A percentile compares a stretch with the other conserved stretches of the same genome.
phyloP scores from a whole-genome alignment of 345 rosid genomes.

The Heritiera littoralis region DNA sequence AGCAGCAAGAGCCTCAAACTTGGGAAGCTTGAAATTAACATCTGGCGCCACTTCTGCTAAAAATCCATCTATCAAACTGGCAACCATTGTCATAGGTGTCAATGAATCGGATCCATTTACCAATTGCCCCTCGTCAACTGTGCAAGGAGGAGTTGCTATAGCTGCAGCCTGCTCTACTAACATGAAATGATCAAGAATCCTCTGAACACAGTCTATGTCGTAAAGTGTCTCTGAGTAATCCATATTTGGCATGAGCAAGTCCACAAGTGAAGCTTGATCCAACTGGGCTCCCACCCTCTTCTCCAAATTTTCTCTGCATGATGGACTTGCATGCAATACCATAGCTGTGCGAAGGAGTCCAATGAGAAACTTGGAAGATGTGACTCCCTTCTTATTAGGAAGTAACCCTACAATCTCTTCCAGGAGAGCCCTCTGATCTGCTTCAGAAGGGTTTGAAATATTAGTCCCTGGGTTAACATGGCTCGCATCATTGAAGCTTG shows the following conservation, averaged over 20 bases:
- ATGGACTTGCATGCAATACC: slow-evolving; percentile 52
- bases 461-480: slow-evolving; percentile 24
- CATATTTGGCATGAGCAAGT: slow-evolving; percentile 61
- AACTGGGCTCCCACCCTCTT: slow-evolving; percentile 54
- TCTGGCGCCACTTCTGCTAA: slow-evolving; percentile 75
- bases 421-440: slow-evolving; percentile 50
- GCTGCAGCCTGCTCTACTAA: slow-evolving; percentile 41
- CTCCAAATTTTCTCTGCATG: slow-evolving; percentile 59
- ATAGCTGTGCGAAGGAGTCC: slow-evolving; percentile 61
- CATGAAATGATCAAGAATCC: slow-evolving; percentile 70
- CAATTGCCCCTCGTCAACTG: slow-evolving; percentile 47
- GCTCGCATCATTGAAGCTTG: slow-evolving; percentile 33
- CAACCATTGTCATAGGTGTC: slow-evolving; percentile 56
- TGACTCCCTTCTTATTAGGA: slow-evolving; percentile 60
- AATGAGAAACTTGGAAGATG: slow-evolving; percentile 63
- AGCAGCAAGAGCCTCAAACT: slow-evolving; percentile 65
- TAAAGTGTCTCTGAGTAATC: slow-evolving; percentile 67
- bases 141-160: slow-evolving; percentile 38
- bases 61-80: slow-evolving; percentile 59
- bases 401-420: slow-evolving; percentile 65
- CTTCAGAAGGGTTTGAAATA: slow-evolving; percentile 38
- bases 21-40: slow-evolving; percentile 59
- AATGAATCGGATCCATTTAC: slow-evolving; percentile 38
- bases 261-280: slow-evolving; percentile 66
- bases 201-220: slow-evolving; percentile 61